Conservation (phyloP, 192 early-diverging fungal genomes). For the Phycomyces blakesleeanus region DNA sequence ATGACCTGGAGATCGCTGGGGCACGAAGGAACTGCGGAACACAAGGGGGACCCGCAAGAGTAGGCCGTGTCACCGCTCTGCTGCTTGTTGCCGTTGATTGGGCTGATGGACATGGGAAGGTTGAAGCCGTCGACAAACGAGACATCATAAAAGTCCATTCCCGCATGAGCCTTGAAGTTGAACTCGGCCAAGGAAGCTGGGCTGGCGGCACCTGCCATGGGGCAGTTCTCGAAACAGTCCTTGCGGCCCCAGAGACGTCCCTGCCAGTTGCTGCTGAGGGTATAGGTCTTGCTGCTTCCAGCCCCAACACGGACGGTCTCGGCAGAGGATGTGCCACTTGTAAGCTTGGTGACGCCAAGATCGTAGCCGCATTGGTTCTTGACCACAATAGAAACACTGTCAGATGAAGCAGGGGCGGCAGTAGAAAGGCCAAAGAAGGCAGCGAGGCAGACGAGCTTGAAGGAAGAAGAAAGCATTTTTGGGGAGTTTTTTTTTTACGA, state of each 20-base stretch:
- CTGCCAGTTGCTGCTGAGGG: slow-evolving; percentile 11
- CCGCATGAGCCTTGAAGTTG: slow-evolving; percentile 7
- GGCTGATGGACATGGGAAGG: slow-evolving; percentile 26
- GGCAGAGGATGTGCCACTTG: slow-evolving; percentile 16
- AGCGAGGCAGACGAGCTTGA: too few relatives aligned
- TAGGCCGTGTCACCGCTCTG: slow-evolving; percentile 1
- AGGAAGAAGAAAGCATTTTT: too few relatives aligned
- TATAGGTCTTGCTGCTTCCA: slow-evolving; percentile 7
- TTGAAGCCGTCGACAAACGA: slow-evolving; percentile 36
- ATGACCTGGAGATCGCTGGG: slow-evolving; percentile 18
- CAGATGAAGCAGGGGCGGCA: too few relatives aligned
- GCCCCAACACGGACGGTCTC: slow-evolving; percentile 5
- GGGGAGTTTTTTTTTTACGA: too few relatives aligned
- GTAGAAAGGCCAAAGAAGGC: too few relatives aligned
- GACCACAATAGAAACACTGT: background rate
- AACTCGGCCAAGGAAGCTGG: slow-evolving; percentile 35
- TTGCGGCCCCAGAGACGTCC: slow-evolving; percentile 31
- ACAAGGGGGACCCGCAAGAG: slow-evolving; percentile 10
- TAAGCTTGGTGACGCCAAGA: slow-evolving; percentile 5
- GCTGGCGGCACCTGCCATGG: background rate
- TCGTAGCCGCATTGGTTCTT: slow-evolving; percentile 17
- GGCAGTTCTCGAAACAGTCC: slow-evolving; percentile 8
- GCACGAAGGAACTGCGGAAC: slow-evolving; percentile 17
- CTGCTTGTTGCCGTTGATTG: background rate
- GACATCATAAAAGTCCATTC: slow-evolving; percentile 31